Evolutionary conservation across 1,284 basidiomycete genomes (phyloP), one percentile per base, ranked within the genome.

Genomic region (Apiotrichum akiyoshidainum): DNA sequence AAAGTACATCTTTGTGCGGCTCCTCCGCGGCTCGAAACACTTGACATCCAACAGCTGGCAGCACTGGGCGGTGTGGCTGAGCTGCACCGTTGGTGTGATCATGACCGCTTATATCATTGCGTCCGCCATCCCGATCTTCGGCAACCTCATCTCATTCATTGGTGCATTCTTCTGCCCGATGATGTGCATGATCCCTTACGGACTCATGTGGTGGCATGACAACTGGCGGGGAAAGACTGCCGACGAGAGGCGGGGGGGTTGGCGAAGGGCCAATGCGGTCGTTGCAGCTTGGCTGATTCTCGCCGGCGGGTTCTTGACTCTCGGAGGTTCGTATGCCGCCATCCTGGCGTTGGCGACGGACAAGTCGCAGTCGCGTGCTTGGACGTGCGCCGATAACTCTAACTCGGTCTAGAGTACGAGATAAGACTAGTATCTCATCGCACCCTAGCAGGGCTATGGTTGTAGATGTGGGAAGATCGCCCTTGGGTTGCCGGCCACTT

Each of bases 381-480:
- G 70, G 66, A 64, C 66, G 13, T 75, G 74, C 45, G 64, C 60
- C 26, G 71, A 73, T 56, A 73, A 73, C 58, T 68, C 68, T 31
- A 63, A 64, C 40, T 65, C 67, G 17, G 56, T 58, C 10, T 49
- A 56, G 26, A 31, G 4, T 3, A 31, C 4, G 7, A 31, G 26
- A 31, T 31, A 3, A 31, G 26, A 31, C 3, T 7, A 3, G 26
- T 31, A 31, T 31, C 26, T 31, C 3, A 7, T 31, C 26, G 7
- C 26, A 31, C 3, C 26, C 7, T 31, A 31, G 26, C 4, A 31
- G n/a, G n/a, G n/a, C n/a, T n/a, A n/a, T n/a, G n/a, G 26, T 31
- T 7, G 26, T 3, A 31, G 26, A 31, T 31, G 26, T 4, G 26
- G 26, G 26, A 31, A 7, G 7, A 31, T 31, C 26, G 26, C 26